phyloP scores from a whole-genome alignment of 1,139 yeast genomes.

The Protomyces inundatus region DNA sequence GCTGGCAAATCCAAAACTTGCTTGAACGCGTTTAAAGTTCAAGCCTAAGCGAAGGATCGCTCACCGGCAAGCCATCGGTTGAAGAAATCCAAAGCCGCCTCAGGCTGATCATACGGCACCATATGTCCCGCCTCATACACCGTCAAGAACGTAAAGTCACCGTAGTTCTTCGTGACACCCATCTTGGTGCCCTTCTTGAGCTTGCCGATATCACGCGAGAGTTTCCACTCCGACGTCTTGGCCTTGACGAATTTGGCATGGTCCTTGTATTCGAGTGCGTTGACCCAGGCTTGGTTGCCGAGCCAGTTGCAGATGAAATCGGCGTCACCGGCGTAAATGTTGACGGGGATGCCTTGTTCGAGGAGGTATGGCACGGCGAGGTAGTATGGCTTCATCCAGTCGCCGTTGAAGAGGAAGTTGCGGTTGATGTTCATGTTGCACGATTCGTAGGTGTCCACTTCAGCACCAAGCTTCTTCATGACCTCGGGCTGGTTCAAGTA shows the following conservation, averaged over 20 bases:
- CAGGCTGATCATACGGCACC: slow-evolving; percentile 73
- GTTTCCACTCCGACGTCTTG: slow-evolving; percentile 40
- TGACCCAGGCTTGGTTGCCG: slow-evolving; percentile 77
- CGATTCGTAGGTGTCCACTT: slow-evolving; percentile 72
- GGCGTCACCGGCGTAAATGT: slow-evolving; percentile 83
- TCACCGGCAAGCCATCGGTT: slow-evolving; percentile 54
- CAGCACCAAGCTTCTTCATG: slow-evolving; percentile 83
- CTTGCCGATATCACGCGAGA: slow-evolving; percentile 23
- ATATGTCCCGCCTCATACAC: slow-evolving; percentile 64
- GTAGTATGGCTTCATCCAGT: slow-evolving; percentile 85
- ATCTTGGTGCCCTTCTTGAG: slow-evolving; percentile 44
- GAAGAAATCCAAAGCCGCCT: slow-evolving; percentile 65
- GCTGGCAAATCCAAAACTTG: too few species aligned
- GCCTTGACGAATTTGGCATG: slow-evolving; percentile 39
- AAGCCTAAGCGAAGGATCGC: neutral
- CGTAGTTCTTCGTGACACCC: slow-evolving; percentile 56
- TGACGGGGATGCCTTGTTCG: slow-evolving; percentile 58
- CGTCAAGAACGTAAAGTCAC: slow-evolving; percentile 57
- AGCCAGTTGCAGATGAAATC: slow-evolving; percentile 79
- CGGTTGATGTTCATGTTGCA: slow-evolving; percentile 83
- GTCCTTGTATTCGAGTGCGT: slow-evolving; percentile 57
- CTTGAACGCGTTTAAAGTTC: too few species aligned
- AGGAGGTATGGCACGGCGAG: slow-evolving; percentile 34
- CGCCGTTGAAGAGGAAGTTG: slow-evolving; percentile 79
- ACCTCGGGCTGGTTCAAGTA: slow-evolving; percentile 66